Evolutionary conservation across 441 rosid genomes (phyloP), one percentile per base, ranked within the genome.

Genomic region (Brassica hybrid): DNA sequence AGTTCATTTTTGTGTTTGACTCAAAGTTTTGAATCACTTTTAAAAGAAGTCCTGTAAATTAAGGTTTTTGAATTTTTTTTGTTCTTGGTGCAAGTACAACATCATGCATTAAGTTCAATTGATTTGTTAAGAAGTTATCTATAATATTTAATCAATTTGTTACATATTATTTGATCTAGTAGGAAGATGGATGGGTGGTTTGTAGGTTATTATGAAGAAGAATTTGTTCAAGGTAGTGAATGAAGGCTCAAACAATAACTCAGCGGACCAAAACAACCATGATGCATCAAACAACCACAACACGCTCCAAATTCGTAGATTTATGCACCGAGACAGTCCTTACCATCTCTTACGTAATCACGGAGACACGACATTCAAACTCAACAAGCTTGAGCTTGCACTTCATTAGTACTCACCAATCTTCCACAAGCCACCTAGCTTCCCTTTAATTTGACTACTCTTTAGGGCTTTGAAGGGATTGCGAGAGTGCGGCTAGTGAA

Each of bases 141-240:
- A 32, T 32, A 32, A 23, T 36, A 66, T 14, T 3, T 12, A 10
- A 54, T 17, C 38, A 2, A 12, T 48, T 5, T 64, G 7, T 17
- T 6, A 38, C 68, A 21, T 63, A 11, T 6, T 58, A 30, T 65
- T 57, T 65, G 67, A 58, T 65, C 9, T 25, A 72, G 73, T 41
- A 94, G 99, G 99, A 94, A 85, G 99, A 92, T 84, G 97, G 97
- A 5, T 94, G 97, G 99, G 97, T 94, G 62, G 89, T 94, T n/a
- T 92, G 98, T 59, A 86, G 92, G 65, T 97, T 92, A 66, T 94
- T 83, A 92, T 88, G 87, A 91, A 92, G 89, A 94, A 92, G 79
- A 85, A 88, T 72, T 61, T 94, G 43, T 91, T 94, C 94, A 94
- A 91, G 67, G 76, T 90, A 7, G 84, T 81, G 3, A 86, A 83